These are phyloP conservation scores for Clavaria fumosa DNA, from an alignment of 768 basidiomycete species.

Conservation along the genomic window DNA sequence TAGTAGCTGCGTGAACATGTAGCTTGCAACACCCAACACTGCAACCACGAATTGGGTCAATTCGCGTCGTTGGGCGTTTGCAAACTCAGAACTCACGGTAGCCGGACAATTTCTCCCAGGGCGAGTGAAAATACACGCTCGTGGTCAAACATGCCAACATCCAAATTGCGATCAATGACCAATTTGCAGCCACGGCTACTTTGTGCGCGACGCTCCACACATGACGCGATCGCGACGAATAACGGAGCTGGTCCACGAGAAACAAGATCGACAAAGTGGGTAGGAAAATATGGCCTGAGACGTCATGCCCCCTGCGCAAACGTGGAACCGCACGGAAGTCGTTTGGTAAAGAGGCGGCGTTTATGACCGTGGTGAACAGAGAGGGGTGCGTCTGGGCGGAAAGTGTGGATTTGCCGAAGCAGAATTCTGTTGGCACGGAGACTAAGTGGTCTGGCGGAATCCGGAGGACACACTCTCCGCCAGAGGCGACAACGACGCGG, in stretches of 20 bases:
- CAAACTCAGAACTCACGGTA: conserved; percentile 39
- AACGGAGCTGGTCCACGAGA: conserved; percentile 57
- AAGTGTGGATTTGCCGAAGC: conserved; percentile 33
- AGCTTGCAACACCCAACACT: conserved; percentile 20
- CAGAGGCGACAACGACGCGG: conserved; percentile 46
- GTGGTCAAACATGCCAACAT: conserved; percentile 67
- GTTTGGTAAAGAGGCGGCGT: conserved; percentile 17
- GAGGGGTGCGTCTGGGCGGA: conserved; percentile 46
- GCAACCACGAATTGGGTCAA: conserved; percentile 5
- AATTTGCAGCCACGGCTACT: conserved; percentile 30
- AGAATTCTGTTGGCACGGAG: conserved; percentile 40
- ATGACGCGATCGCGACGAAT: conserved; percentile 29
- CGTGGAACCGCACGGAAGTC: conserved; percentile 41
- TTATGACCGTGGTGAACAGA: conserved; percentile 42
- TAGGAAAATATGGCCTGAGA: conserved; percentile 89
- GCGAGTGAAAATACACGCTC: conserved; percentile 81
- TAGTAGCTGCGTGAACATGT: conserved; percentile 11
- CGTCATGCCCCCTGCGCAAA: conserved; percentile 72
- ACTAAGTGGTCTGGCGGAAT: conserved; percentile 42
- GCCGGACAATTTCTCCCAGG: conserved; percentile 76
- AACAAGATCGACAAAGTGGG: conserved; percentile 68
- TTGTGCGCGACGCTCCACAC: conserved; percentile 31
- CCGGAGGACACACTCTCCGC: conserved; percentile 61
- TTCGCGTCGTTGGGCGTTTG: conserved; percentile 2
- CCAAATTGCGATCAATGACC: conserved; percentile 44